Base-by-base conservation (phyloP, 495 filamentous ascomycete genomes). In the Annulohypoxylon bovei region DNA sequence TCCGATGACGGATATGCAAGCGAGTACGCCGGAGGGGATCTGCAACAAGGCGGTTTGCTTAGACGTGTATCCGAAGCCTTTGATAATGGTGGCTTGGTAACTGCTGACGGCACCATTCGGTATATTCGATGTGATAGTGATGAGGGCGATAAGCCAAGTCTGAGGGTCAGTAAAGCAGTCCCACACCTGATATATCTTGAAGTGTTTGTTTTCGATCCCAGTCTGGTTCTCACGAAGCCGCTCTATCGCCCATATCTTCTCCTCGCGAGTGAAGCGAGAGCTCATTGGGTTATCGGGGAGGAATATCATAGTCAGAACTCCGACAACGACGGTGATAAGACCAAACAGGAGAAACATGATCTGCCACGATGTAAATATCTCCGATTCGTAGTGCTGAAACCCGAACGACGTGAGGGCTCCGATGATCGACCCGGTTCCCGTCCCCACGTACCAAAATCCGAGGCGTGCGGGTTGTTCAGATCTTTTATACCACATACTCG, bases 191-290 rank as follows among this genome's bases (percentile, higher is more conserved):
- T 87, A 84, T 46, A 80, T 67, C 56, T 89, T 89, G 76, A 89
- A 91, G 32, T 86, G 82, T 75, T 90, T 90, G 72, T 89, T 91
- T 62, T 88, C 87, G 52, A 91, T 85, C 4, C 89, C 89, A 50
- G 89, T 88, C 74, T 89, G 84, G 64, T 92, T 90, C 56, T 83
- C 76, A 3, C 86, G 80, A 8, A 90, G 83, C 18, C 89, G 81
- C 50, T 87, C 87, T 55, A 92, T 77, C 0, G 85, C 84, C 44
- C 88, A 80, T 1, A 81, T 72, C 44, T 81, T 82, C 57, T 88
- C 84, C 16, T 81, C 77, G 30, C 80, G 77, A 25, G 72, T 81
- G 53, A 85, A 83, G n/a, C 76, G 75, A 4, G 85, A 81, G 20
- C 72, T 81, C 59, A 82, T 78, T 0, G 82, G 85, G 12, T 76